Evolutionary conservation across 352 stramenopile genomes (phyloP), one percentile per base, ranked within the genome.

Genomic region (Phytophthora vignae): DNA sequence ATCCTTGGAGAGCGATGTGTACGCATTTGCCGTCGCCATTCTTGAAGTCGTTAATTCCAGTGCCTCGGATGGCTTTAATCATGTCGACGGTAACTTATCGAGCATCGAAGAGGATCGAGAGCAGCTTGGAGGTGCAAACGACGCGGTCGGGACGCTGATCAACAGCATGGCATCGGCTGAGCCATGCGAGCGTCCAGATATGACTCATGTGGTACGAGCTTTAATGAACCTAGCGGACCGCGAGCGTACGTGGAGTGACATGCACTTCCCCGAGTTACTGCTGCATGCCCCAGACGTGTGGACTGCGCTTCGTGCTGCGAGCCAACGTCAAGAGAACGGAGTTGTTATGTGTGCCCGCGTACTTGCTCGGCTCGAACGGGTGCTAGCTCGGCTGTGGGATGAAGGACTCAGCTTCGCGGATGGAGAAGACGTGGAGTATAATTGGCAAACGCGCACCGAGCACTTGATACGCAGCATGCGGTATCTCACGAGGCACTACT

Each of bases 391-490:
- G 2, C 55, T 77, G 4, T 80, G 73, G 73, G 69, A 80, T 53
- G 69, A 77, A 4, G 69, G 64, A 1, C 61, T 76, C 29, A 63
- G 29, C 40, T 67, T 73, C 53, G 57, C 57, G 10, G 69, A 64
- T 5, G 69, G 64, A 31, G 69, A 63, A 12, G 69, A 58, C 22
- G 55, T 31, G 15, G 69, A 80, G 12, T 66, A 61, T 21, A 76
- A 70, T 48, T 80, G 73, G 73, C 64, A 77, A 66, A 80, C 73
- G 14, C 64, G 73, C 12, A 80, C 73, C 11, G 73, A 80, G 36
- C 53, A 77, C 27, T 63, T 80, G 25, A 22, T 80, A 11, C 73
- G 70, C n/a, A 80, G 69, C 54, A 64, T 80, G 40, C 69, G 73
- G 0, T 69, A 70, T 56, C 64, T 76, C 17, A 68, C 71, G n/a